Base-by-base conservation (phyloP, 2,329 filamentous ascomycete species). In the Cladobotryum protrusum region DNA sequence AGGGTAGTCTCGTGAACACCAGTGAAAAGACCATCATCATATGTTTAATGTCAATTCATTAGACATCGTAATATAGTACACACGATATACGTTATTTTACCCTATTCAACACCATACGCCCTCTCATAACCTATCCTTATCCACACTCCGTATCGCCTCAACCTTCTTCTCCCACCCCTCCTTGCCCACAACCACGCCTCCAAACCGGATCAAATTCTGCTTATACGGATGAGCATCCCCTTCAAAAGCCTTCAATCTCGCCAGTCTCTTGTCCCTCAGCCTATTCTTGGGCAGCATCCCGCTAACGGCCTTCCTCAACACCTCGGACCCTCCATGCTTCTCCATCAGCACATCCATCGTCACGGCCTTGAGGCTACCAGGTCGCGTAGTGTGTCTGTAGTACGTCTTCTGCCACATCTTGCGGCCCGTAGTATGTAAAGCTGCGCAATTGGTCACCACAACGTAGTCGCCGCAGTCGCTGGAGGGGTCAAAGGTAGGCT, bases 401-500 rank as follows among this genome's bases (percentile, higher is more conserved):
- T 99, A 99, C 58, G 83, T 85, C 77, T 99, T 99, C 75, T 95
- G 89, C 72, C 82, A 85, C 67, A 84, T 87, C 76, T 99, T 99
- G 67, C 88, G 87, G 58, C 93, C 93, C 7, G 93, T 97, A 1
- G 84, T 86, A 73, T 91, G 84, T 45, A 99, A 77, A 43, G 92
- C 84, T 37, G 86, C 81, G 75, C 93, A 97, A 68, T 90, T 85
- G 35, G 89, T 89, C 46, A 93, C 91, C 1, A 99, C 92, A 12
- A 99, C 91, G 70, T 99, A 99, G 81, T 99, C 93, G 60, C 93
- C 93, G 78, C 93, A 97, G 77, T 99, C 93, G 54, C 91, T 96
- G 18, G 90, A 96, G 1, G 93, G 93, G 72, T 97, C 89, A 74
- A 84, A 99, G 69, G 93, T 96, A 18, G 93, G 93, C 74, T 99